Conservation (phyloP, 192 early-diverging fungal species). For the Piromyces finnis region DNA sequence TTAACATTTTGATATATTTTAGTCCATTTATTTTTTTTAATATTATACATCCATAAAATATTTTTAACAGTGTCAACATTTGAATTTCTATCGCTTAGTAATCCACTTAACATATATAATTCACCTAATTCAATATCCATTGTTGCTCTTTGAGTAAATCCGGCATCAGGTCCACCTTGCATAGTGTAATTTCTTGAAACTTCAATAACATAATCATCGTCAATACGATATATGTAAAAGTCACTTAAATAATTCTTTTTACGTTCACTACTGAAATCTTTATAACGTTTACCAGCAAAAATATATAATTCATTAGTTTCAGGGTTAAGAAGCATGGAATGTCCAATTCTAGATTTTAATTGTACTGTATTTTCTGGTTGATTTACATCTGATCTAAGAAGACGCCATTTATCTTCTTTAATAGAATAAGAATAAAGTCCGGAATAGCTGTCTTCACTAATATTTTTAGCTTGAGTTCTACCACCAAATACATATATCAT, state of each 20-base stretch:
- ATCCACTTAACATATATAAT: constrained; percentile 64
- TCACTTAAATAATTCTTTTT: constrained; percentile 36
- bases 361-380: constrained; percentile 26
- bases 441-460: constrained; percentile 53
- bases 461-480: constrained; percentile 32
- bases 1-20: constrained; percentile 52
- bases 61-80: constrained; percentile 44
- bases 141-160: constrained; percentile 65
- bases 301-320: constrained; percentile 57
- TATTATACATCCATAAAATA: constrained; percentile 57
- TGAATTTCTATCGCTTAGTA: constrained; percentile 39
- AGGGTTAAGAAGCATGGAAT: constrained; percentile 75
- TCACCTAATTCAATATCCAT: constrained; percentile 61
- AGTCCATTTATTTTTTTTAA: constrained; percentile 34
- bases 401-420: constrained; percentile 43
- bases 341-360: constrained; percentile 73
- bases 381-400: constrained; percentile 44
- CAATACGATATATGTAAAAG: constrained; percentile 70
- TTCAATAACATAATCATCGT: constrained; percentile 56
- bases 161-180: constrained; percentile 56
- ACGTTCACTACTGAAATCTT: constrained; percentile 17
- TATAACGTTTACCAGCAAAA: constrained; percentile 74
- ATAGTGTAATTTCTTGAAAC: constrained; percentile 55
- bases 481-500: constrained; percentile 88
- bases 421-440: constrained; percentile 77